phyloP scores from a whole-genome alignment of 306 rosid genomes.

The Oxytropis ochrocephala region DNA sequence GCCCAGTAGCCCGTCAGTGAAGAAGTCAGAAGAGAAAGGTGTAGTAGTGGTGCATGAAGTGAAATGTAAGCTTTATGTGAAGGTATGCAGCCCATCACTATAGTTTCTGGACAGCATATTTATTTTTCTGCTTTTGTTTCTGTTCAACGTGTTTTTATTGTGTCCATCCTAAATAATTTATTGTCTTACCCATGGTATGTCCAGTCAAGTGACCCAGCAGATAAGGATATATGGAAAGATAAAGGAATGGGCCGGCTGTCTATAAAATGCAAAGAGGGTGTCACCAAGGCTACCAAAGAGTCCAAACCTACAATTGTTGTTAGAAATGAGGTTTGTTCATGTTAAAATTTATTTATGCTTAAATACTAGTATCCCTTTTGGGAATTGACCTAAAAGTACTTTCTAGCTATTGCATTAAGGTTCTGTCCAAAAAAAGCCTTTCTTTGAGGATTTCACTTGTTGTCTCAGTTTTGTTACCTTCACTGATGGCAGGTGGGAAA shows the following conservation, averaged over 20 bases:
- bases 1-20: conserved; percentile 95
- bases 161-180: background rate
- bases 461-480: conserved; percentile 24
- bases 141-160: background rate
- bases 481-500: conserved; percentile 71
- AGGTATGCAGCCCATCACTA: conserved; percentile 40
- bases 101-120: background rate
- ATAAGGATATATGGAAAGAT: conserved; percentile 85
- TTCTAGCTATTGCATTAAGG: background rate
- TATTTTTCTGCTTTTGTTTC: background rate
- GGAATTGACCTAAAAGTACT: background rate
- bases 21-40: conserved; percentile 87
- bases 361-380: background rate
- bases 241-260: conserved; percentile 86
- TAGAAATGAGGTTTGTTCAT: conserved; percentile 77
- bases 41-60: conserved; percentile 81
- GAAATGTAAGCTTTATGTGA: conserved; percentile 92
- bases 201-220: conserved; percentile 83
- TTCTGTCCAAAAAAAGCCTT: background rate
- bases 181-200: conserved; percentile 15
- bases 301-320: conserved; percentile 89
- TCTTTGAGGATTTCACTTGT: background rate
- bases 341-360: background rate
- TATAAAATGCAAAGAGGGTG: conserved; percentile 89
- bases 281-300: conserved; percentile 82